Evolutionary conservation across 768 basidiomycete genomes (phyloP).

Genomic region (Pisolithus tinctorius): DNA sequence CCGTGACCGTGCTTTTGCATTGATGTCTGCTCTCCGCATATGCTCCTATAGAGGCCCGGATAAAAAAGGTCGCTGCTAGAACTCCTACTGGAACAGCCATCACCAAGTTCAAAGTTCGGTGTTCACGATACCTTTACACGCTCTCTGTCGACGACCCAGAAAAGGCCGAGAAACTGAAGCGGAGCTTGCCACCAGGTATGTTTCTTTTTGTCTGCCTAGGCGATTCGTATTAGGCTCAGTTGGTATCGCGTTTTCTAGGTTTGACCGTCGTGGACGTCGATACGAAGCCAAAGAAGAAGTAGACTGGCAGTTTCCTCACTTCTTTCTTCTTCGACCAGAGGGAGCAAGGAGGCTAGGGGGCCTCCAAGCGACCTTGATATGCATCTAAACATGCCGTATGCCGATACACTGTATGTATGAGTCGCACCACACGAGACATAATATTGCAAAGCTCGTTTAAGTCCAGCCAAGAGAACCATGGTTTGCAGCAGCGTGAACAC

Average conservation of each 20-base stretch:
- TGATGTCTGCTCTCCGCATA: not conserved
- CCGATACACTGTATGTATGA: constrained; percentile 12
- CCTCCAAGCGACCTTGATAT: constrained; percentile 5
- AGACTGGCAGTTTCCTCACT: constrained; percentile 21
- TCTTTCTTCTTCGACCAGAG: constrained; percentile 1
- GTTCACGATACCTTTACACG: constrained; percentile 97
- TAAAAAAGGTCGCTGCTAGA: constrained; percentile 86
- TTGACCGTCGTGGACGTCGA: constrained; percentile 67
- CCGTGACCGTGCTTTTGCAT: not conserved
- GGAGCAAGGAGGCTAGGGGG: constrained; percentile 3
- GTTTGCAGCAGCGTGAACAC: not conserved
- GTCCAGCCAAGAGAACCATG: too few species aligned
- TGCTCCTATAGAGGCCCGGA: constrained; percentile 75
- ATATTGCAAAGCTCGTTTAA: not conserved
- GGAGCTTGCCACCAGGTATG: constrained; percentile 91
- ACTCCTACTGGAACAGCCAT: constrained; percentile 62
- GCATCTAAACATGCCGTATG: constrained; percentile 16
- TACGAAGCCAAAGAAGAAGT: constrained; percentile 70
- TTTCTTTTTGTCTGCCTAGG: constrained; percentile 4
- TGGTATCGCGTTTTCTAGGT: constrained; percentile 34
- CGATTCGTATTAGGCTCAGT: not conserved
- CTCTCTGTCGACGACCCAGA: constrained; percentile 91
- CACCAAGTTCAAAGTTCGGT: constrained; percentile 99
- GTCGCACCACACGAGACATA: constrained; percentile 9
- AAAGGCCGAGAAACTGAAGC: constrained; percentile 97